Conservation (phyloP, 768 basidiomycete species). For the Hericium coralloides region DNA sequence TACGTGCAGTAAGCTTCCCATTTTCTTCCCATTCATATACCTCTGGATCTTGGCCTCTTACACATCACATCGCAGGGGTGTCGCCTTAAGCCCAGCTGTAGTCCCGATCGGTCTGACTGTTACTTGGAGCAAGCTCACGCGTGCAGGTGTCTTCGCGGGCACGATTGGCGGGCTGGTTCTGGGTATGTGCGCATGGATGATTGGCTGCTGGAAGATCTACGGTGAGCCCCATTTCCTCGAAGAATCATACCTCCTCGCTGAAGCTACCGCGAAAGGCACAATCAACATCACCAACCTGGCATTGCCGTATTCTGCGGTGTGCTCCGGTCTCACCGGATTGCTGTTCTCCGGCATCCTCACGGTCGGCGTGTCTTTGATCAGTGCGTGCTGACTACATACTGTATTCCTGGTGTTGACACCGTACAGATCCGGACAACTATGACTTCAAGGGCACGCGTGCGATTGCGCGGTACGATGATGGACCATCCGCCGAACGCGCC, state of each 20-base stretch:
- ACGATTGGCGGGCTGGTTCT: constrained; percentile 31
- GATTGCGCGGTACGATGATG: background rate
- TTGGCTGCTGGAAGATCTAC: constrained; percentile 41
- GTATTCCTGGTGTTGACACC: background rate
- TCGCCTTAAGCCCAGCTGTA: constrained; percentile 40
- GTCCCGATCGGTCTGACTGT: constrained; percentile 39
- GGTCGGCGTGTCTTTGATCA: constrained; percentile 21
- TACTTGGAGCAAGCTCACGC: constrained; percentile 37
- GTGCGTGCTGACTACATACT: constrained; percentile 6
- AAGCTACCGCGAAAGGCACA: background rate
- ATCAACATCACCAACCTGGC: constrained; percentile 27
- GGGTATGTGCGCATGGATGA: constrained; percentile 43
- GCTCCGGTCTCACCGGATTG: constrained; percentile 25
- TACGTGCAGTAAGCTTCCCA: constrained; percentile 33
- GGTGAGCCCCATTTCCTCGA: constrained; percentile 13
- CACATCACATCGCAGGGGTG: constrained; percentile 27
- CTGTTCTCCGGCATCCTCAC: constrained; percentile 24
- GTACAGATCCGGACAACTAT: background rate
- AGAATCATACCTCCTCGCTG: background rate
- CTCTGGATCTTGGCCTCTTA: background rate
- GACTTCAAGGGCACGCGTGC: background rate
- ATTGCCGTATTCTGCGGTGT: constrained; percentile 26
- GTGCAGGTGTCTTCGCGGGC: constrained; percentile 30
- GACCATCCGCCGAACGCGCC: background rate
- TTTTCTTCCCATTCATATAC: background rate